A percentile compares a stretch with the other conserved stretches of the same genome.
Evolutionary conservation across 75 land plant species (phyloP).

Genomic region (Sequoiadendron giganteum): DNA sequence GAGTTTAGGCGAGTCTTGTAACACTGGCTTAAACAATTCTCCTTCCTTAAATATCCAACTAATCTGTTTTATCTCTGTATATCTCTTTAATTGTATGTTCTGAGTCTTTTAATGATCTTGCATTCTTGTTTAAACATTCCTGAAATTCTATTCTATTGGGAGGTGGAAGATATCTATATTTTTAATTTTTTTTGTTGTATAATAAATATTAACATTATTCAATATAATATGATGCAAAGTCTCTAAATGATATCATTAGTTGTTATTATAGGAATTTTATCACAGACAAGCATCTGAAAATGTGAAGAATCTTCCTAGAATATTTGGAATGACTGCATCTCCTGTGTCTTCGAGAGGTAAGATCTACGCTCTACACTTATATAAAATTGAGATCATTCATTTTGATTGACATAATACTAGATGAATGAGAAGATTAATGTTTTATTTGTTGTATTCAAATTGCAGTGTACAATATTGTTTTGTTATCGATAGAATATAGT

Average conservation of each 20-base stretch:
- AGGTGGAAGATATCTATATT: background rate
- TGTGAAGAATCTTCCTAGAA: conserved; percentile 43
- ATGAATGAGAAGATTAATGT: background rate
- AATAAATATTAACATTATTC: background rate
- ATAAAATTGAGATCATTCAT: background rate
- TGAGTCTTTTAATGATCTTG: background rate
- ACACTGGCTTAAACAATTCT: background rate
- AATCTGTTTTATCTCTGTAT: background rate
- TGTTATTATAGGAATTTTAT: conserved; percentile 57
- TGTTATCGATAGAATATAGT: background rate
- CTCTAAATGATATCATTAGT: background rate
- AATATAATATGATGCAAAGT: background rate
- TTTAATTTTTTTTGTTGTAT: background rate
- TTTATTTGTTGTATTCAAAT: background rate
- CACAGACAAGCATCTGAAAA: conserved; percentile 15
- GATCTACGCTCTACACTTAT: background rate
- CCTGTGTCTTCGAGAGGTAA: conserved; percentile 64
- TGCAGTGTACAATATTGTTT: background rate
- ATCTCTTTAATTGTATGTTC: background rate
- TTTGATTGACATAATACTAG: background rate
- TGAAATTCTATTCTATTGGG: background rate
- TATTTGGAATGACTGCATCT: conserved; percentile 91
- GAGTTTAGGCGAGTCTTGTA: too few relatives aligned
- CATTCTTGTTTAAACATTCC: background rate
- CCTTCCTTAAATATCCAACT: background rate